Percentiles rank a stretch among this genome's conserved stretches.
Conservation (phyloP, 176 grass and related monocot species). For the Cymbopogon citratus region DNA sequence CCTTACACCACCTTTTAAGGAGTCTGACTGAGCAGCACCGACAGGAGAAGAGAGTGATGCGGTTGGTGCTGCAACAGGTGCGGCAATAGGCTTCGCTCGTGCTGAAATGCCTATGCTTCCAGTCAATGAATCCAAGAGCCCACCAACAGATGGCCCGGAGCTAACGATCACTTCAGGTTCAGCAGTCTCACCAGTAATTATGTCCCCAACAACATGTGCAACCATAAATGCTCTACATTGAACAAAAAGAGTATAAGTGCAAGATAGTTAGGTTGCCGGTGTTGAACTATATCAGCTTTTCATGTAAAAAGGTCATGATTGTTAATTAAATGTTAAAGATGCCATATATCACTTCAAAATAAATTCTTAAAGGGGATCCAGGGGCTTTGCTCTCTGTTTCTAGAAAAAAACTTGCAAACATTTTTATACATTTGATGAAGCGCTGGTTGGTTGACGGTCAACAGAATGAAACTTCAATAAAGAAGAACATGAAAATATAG, state of each 20-base stretch:
- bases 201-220: constrained; percentile 75
- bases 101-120: constrained; percentile 91
- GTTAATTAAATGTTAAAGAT: neutral
- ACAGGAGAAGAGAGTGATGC: constrained; percentile 52
- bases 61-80: constrained; percentile 58
- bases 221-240: constrained; percentile 82
- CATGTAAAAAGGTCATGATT: neutral
- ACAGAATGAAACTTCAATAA: neutral
- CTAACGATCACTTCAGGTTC: constrained; percentile 73
- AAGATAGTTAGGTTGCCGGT: neutral
- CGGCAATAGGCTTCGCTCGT: constrained; percentile 52
- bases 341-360: neutral
- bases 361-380: neutral
- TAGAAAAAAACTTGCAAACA: neutral
- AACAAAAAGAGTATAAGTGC: constrained; percentile 3
- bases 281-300: neutral
- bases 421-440: neutral
- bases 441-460: neutral
- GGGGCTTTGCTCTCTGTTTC: neutral
- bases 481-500: neutral
- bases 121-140: constrained; percentile 89
- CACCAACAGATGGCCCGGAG: constrained; percentile 68
- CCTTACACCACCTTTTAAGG: constrained; percentile 55
- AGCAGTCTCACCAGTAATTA: constrained; percentile 67
- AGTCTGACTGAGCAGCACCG: constrained; percentile 48